phyloP scores from a whole-genome alignment of 805 yeast genomes.

The Saturnispora serradocipensis region DNA sequence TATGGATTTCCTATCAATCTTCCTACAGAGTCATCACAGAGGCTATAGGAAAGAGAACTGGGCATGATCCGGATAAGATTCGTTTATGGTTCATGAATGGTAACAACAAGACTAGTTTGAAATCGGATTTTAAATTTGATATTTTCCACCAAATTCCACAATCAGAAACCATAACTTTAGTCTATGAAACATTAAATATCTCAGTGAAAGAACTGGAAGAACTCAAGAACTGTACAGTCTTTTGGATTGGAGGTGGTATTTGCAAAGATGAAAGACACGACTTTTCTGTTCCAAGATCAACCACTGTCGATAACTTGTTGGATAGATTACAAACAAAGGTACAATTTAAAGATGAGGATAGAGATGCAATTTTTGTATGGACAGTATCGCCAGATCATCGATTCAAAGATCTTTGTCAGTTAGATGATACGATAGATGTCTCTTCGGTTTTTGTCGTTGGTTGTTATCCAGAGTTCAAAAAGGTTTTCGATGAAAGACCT shows the following conservation, averaged over 20 bases:
- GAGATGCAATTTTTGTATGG: slow-evolving; percentile 48
- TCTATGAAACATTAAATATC: slow-evolving; percentile 70
- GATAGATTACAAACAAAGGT: slow-evolving; percentile 48
- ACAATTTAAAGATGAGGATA: slow-evolving; percentile 39
- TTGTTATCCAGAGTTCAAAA: slow-evolving; percentile 30
- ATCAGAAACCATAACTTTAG: slow-evolving; percentile 38
- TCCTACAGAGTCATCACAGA: slow-evolving; percentile 50
- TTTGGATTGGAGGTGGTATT: slow-evolving; percentile 67
- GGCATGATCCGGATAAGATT: slow-evolving; percentile 49
- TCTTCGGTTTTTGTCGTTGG: slow-evolving; percentile 41
- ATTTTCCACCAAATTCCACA: slow-evolving; percentile 32
- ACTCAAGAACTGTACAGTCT: slow-evolving; percentile 54
- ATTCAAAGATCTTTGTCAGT: slow-evolving; percentile 26
- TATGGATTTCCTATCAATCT: slow-evolving; percentile 63
- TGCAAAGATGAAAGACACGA: slow-evolving; percentile 62
- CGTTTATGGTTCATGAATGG: slow-evolving; percentile 55
- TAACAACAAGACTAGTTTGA: slow-evolving; percentile 47
- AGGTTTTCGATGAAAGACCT: slow-evolving; percentile 15
- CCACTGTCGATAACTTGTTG: slow-evolving; percentile 45
- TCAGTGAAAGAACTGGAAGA: slow-evolving; percentile 71
- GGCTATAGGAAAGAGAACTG: slow-evolving; percentile 47
- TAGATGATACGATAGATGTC: slow-evolving; percentile 30
- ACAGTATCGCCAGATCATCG: slow-evolving; percentile 30
- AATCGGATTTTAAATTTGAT: slow-evolving; percentile 29
- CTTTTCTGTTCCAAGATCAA: slow-evolving; percentile 56